Base-by-base conservation (phyloP, 2,329 filamentous ascomycete species). In the Alternaria sp. region DNA sequence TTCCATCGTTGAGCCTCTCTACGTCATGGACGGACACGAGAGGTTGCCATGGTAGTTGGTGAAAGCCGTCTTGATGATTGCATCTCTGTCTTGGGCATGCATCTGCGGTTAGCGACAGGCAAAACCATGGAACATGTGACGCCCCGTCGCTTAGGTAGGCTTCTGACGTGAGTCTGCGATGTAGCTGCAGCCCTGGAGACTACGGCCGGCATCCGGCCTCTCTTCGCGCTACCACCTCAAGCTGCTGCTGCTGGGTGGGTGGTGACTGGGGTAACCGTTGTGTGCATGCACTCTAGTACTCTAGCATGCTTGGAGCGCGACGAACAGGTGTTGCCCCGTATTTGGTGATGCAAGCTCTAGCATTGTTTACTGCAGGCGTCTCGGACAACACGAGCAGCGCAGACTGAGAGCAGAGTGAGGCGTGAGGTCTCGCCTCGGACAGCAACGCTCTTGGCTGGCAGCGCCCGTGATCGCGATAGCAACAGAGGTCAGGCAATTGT, bases 311-410 rank as follows among this genome's bases (percentile, higher is more conserved):
- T 33, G 41, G 47, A 44, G 44, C 33, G 45, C 37, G 11, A 51
- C 23, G 54, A 65, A 65, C 60, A 53, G 55, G 55, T 56, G 63
- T 59, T 65, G 60, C 49, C 55, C 59, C 60, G 58, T 61, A 58
- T 41, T 57, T 45, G 54, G 25, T 43, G 28, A 43, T 45, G 43
- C n/a, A 18, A 41, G 44, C 46, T 21, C 12, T 44, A 41, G 11
- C 25, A n/a, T 25, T 57, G 61, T 61, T 54, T 49, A 58, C 20
- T 53, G 51, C 30, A 53, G 25, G 33, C 26, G 45, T 46, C 56
- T 50, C n/a, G 21, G 43, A 47, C 21, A 58, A 21, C 37, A 41
- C 37, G 37, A 41, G 37, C 37, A 41, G 37, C 37, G 37, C 37
- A 41, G 37, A 41, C 1, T 0, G 37, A 6, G 37, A 20, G 18